Evolutionary conservation across 2,329 filamentous ascomycete genomes (phyloP).

Genomic region (Pseudogymnoascus sp.): DNA sequence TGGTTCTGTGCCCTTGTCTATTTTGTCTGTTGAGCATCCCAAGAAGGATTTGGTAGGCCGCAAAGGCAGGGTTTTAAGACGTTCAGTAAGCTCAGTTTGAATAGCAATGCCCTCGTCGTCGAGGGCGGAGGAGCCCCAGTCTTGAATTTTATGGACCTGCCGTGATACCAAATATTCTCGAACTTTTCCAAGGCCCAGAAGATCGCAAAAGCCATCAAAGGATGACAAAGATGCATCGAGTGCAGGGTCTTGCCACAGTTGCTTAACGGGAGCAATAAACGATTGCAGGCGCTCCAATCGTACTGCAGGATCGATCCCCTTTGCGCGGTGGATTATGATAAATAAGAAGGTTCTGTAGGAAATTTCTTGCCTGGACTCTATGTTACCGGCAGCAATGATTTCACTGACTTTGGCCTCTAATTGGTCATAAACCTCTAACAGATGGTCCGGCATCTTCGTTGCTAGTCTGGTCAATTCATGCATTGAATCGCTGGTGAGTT

Average conservation of each 20-base stretch:
- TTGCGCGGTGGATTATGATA: slow-evolving; percentile 86
- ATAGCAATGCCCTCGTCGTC: slow-evolving; percentile 72
- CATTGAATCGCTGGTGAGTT: slow-evolving; percentile 76
- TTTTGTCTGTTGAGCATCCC: slow-evolving; percentile 83
- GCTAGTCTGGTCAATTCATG: slow-evolving; percentile 83
- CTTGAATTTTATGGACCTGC: slow-evolving; percentile 65
- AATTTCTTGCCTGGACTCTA: slow-evolving; percentile 77
- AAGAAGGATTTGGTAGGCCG: slow-evolving; percentile 85
- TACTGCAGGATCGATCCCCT: slow-evolving; percentile 60
- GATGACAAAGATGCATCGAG: slow-evolving; percentile 63
- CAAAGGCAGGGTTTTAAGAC: slow-evolving; percentile 62
- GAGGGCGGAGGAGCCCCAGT: slow-evolving; percentile 74
- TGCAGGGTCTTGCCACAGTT: slow-evolving; percentile 67
- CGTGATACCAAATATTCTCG: slow-evolving; percentile 69
- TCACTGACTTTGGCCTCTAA: slow-evolving; percentile 77
- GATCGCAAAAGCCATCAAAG: slow-evolving; percentile 70
- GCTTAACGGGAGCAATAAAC: slow-evolving; percentile 76
- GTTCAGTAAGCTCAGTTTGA: slow-evolving; percentile 70
- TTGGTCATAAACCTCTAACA: slow-evolving; percentile 82
- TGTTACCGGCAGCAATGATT: slow-evolving; percentile 61
- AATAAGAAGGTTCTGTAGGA: slow-evolving; percentile 88
- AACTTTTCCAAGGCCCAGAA: slow-evolving; percentile 72
- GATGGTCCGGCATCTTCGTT: slow-evolving; percentile 82
- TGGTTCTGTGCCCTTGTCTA: slow-evolving; percentile 64
- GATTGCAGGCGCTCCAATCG: slow-evolving; percentile 64